A percentile compares a stretch with the other conserved stretches of the same genome.
phyloP scores from a whole-genome alignment of 768 basidiomycete genomes.

The Kwoniella botswanensis region DNA sequence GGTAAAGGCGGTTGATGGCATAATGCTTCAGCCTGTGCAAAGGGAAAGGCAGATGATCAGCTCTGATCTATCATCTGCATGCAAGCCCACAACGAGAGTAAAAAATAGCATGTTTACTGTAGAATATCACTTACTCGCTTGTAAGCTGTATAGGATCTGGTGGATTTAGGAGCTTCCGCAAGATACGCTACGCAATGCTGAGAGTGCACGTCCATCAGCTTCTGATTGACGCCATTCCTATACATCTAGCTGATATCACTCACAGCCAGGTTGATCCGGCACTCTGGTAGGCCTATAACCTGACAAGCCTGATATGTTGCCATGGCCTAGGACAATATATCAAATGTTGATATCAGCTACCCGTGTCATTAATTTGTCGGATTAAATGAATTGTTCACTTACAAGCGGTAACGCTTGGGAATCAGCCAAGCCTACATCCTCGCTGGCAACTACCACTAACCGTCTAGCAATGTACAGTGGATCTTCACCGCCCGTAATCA shows the following conservation, averaged over 20 bases:
- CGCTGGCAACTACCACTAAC: constrained; percentile 79
- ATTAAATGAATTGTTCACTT: constrained; percentile 36
- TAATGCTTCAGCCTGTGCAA: constrained; percentile 65
- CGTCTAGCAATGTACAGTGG: constrained; percentile 74
- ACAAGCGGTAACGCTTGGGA: constrained; percentile 75
- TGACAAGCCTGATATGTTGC: constrained; percentile 60
- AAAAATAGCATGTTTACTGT: no score
- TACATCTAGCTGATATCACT: constrained; percentile 12
- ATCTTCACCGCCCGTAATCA: constrained; percentile 81
- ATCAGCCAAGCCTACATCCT: constrained; percentile 84
- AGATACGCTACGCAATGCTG: constrained; percentile 75
- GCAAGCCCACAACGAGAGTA: no score
- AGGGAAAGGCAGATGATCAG: not conserved
- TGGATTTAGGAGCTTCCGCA: constrained; percentile 80
- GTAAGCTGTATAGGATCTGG: constrained; percentile 78
- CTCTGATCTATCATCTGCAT: not conserved
- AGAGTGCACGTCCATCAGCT: not conserved
- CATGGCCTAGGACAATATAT: constrained; percentile 49
- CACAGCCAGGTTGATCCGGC: constrained; percentile 56
- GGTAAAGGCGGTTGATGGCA: constrained; percentile 63
- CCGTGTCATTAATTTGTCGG: not conserved
- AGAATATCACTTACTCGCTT: constrained; percentile 58
- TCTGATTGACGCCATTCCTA: not conserved
- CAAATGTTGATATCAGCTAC: not conserved
- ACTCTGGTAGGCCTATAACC: constrained; percentile 55